Conservation (phyloP, 805 yeast species). For the Schizosaccharomyces japonicus region DNA sequence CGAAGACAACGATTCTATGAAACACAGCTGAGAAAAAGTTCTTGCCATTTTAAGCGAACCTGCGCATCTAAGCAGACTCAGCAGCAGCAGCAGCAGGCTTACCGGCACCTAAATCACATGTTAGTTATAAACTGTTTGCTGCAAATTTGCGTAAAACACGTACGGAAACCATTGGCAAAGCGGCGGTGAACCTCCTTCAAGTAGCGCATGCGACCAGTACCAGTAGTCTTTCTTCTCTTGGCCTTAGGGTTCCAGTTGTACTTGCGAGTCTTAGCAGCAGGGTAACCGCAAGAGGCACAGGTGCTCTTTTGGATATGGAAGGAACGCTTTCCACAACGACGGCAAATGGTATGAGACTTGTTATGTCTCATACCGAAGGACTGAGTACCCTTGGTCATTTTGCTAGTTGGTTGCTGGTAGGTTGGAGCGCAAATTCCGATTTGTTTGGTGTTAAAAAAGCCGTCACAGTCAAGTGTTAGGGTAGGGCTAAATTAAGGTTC, state of each 20-base stretch:
- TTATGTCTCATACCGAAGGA: constrained; percentile 37
- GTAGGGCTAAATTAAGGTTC: neutral
- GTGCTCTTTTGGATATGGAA: constrained; percentile 99
- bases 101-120: neutral
- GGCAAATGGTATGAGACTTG: constrained; percentile 98
- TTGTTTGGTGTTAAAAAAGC: neutral
- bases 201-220: constrained; percentile 98
- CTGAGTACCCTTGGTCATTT: constrained; percentile 5
- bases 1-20: too few species aligned
- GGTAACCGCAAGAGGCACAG: constrained; percentile 97
- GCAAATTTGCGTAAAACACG: constrained; percentile 25
- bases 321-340: constrained; percentile 84
- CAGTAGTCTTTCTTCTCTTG: constrained; percentile 98
- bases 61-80: neutral
- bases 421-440: neutral
- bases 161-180: constrained; percentile 97
- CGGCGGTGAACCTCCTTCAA: constrained; percentile 91
- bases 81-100: neutral
- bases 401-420: constrained; percentile 1
- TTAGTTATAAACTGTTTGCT: neutral
- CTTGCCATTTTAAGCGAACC: too few species aligned
- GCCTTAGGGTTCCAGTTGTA: constrained; percentile 98
- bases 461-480: neutral
- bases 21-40: too few species aligned
- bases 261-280: constrained; percentile 89